Evolutionary conservation across 1,284 basidiomycete genomes (phyloP), one percentile per base, ranked within the genome.

Genomic region (Trichosporon faecale): DNA sequence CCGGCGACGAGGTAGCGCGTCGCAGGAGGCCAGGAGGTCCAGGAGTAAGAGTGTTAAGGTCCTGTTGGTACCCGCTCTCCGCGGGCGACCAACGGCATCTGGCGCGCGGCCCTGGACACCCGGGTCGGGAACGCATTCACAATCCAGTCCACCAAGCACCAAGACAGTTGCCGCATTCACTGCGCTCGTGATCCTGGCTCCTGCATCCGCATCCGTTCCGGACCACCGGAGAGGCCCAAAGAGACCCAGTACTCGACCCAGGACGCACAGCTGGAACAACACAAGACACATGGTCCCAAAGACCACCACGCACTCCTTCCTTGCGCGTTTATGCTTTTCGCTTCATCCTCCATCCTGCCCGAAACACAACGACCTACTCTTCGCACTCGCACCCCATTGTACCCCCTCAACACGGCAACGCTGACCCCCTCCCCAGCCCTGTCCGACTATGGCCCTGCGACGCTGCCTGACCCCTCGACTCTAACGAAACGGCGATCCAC

Each of bases 401-500:
- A 9, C 16, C 60, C 60, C 60, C 12, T 57, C 57, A 9, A 27
- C 29, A n/a, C 57, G 7, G 16, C 27, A 35, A 5, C n/a, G 16
- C 46, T 31, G 40, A 44, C 66, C 5, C 55, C n/a, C 8, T 44
- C 46, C 3, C 31, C 66, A 70, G 72, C 72, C 33, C 63, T 73
- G 37, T 70, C 72, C 66, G 72, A 72, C 25, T 70, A 69, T 40
- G 44, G 37, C 40, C 29, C 66, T 12, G 12, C 63, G 25, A 37
- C 67, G 2, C 16, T 61, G 27, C 52, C 61, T n/a, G 60, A 55
- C 14, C 35, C 33, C 7, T 9, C 40, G 16, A 27, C 64, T n/a
- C 44, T 35, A 31, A 27, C 60, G 27, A 70, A 73, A 35, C 74
- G 80, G 3, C 70, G 74, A 49, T 80, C 80, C 12, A 80, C 78